Evolutionary conservation across 192 early-diverging fungal genomes (phyloP), one percentile per base, ranked within the genome.

Genomic region (Neocallimastix lanati): DNA sequence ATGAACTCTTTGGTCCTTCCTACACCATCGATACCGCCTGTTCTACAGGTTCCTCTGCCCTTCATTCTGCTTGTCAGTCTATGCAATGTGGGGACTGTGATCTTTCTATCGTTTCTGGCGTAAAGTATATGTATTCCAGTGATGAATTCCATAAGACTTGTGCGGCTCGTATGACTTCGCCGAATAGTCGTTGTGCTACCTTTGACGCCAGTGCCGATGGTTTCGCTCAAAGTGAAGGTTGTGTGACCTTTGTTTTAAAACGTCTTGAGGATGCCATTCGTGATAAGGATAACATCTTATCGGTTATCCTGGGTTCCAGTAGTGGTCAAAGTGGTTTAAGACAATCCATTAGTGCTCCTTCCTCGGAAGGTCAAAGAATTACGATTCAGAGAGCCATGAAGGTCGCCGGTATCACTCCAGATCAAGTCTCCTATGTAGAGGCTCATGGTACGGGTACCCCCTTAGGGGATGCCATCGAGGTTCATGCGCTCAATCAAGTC

Each of bases 161-260:
- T 13, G 4, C 37, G 2, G 37, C 37, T 13, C 37, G 37, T 38
- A 79, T 81, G 12, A 80, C 85, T 28, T 85, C 84, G 11, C 58
- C 82, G 1, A 84, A 35, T 28, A 81, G 83, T 28, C 78, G 76
- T 13, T 80, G 40, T 82, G 33, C 78, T 40, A 38, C 85, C 28
- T 85, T 85, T 77, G 79, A 82, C 76, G 77, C 82, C 78, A 67
- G 67, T 28, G 85, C 84, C 6, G 84, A 85, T 58, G 85, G 85
- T 15, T 85, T 85, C 38, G 85, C 79, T 38, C 81, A 84, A 29
- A 36, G 40, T 14, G 85, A 85, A 78, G 85, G 85, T 77, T 85
- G 29, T 77, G 82, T 30, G 12, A 82, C 29, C 21, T 78, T 85
- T 28, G 13, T 85, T 16, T 16, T 85, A 78, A 85, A 85, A 77